These are phyloP conservation scores for Yarrowia sp. DNA, from an alignment of 805 yeast genomes.

Conservation along the genomic window DNA sequence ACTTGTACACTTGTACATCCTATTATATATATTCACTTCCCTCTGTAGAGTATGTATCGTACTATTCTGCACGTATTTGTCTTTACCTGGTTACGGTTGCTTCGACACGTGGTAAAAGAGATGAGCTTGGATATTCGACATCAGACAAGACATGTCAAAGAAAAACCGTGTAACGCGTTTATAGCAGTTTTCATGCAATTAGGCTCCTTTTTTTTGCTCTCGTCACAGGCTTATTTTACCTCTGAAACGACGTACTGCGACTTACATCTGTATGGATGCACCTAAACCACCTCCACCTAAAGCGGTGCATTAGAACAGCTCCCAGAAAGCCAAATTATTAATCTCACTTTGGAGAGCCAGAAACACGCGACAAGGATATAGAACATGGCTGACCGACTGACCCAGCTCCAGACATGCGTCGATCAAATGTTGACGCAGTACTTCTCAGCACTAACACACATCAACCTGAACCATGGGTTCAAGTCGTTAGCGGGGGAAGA, in stretches of 20 bases:
- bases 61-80: too few species aligned
- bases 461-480: slow-evolving; percentile 72
- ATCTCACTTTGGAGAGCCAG: background rate
- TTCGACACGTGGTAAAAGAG: too few species aligned
- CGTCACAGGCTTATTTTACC: too few species aligned
- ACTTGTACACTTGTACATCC: background rate
- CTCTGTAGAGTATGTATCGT: too few species aligned
- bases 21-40: too few species aligned
- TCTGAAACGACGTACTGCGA: too few species aligned
- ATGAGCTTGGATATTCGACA: too few species aligned
- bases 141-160: too few species aligned
- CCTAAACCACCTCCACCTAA: background rate
- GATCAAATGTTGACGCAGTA: slow-evolving; percentile 52
- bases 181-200: too few species aligned
- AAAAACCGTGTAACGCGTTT: too few species aligned
- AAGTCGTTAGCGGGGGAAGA: slow-evolving; percentile 49
- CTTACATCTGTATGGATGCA: background rate
- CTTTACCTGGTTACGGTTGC: too few species aligned
- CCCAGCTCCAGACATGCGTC: slow-evolving; percentile 83
- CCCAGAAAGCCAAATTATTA: background rate
- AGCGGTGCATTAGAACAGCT: background rate
- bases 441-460: slow-evolving; percentile 41
- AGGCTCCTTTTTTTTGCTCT: too few species aligned
- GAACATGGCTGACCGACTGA: slow-evolving; percentile 75
- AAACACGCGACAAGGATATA: background rate